Percentiles rank a stretch among this genome's conserved stretches.
Conservation (phyloP, 2,329 filamentous ascomycete genomes). For the Pestalotiopsis sp. region DNA sequence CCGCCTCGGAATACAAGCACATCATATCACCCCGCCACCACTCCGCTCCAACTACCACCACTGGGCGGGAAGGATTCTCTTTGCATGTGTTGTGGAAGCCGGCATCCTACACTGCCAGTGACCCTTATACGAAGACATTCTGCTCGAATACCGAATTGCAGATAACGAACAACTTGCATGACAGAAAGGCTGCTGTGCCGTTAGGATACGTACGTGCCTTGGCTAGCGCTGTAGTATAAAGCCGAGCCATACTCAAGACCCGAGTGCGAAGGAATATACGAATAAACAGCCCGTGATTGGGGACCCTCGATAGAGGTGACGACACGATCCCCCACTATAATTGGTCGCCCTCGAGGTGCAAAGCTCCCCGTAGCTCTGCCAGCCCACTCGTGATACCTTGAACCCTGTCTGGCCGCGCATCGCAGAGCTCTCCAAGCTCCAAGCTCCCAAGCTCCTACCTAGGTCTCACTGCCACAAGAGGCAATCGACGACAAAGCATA, state of each 20-base stretch:
- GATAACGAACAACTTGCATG: neutral
- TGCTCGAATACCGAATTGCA: neutral
- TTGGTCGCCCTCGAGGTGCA: neutral
- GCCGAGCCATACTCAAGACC: neutral
- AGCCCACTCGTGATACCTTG: neutral
- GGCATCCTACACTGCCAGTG: too few species aligned
- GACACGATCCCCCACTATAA: conserved; percentile 5
- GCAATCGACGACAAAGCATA: conserved; percentile 7
- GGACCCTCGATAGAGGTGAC: neutral
- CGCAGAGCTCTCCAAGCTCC: neutral
- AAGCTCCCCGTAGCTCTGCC: neutral
- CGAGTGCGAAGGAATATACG: neutral
- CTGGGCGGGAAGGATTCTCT: neutral
- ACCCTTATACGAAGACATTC: neutral
- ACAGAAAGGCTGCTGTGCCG: neutral
- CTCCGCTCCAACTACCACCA: neutral
- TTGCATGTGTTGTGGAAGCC: too few species aligned
- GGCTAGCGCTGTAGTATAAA: neutral
- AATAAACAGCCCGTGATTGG: neutral
- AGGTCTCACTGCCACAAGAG: neutral
- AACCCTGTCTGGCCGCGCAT: neutral
- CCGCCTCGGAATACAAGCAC: too few species aligned
- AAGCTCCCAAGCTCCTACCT: neutral
- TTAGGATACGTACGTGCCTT: neutral
- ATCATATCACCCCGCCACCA: neutral